Conservation (phyloP, 805 yeast genomes). For the Saccharomyces eubayanus region DNA sequence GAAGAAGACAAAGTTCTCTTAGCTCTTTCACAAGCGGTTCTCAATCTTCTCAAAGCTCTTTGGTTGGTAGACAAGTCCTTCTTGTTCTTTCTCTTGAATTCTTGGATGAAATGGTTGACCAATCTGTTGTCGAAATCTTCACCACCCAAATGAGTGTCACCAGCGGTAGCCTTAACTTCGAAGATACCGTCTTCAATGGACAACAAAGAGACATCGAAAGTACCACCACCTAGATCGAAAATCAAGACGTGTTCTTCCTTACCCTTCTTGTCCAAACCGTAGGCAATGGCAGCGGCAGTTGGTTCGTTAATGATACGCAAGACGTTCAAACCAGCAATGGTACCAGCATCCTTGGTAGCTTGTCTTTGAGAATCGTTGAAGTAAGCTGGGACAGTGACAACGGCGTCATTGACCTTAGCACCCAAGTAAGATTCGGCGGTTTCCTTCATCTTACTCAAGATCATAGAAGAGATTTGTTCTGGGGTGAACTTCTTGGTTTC, state of each 20-base stretch:
- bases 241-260: constrained; percentile 83
- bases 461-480: constrained; percentile 91
- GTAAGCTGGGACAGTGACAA: constrained; percentile 92
- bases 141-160: constrained; percentile 91
- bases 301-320: constrained; percentile 93
- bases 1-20: constrained; percentile 97
- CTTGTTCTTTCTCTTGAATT: constrained; percentile 97
- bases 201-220: constrained; percentile 92
- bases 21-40: constrained; percentile 99
- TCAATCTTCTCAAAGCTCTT: constrained; percentile 95
- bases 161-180: constrained; percentile 88
- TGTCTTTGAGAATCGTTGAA: constrained; percentile 96
- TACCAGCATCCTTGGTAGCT: constrained; percentile 95
- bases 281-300: constrained; percentile 95
- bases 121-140: constrained; percentile 97
- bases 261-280: constrained; percentile 69
- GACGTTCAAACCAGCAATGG: constrained; percentile 89
- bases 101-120: constrained; percentile 86
- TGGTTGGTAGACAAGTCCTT: constrained; percentile 88
- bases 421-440: constrained; percentile 90
- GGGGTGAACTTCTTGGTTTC: constrained; percentile 83
- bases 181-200: constrained; percentile 94
- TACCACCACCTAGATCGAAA: constrained; percentile 98
- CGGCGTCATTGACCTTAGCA: constrained; percentile 77
- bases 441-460: constrained; percentile 85